Base-by-base conservation (phyloP, 306 rosid species). In the Prosopis cineraria region DNA sequence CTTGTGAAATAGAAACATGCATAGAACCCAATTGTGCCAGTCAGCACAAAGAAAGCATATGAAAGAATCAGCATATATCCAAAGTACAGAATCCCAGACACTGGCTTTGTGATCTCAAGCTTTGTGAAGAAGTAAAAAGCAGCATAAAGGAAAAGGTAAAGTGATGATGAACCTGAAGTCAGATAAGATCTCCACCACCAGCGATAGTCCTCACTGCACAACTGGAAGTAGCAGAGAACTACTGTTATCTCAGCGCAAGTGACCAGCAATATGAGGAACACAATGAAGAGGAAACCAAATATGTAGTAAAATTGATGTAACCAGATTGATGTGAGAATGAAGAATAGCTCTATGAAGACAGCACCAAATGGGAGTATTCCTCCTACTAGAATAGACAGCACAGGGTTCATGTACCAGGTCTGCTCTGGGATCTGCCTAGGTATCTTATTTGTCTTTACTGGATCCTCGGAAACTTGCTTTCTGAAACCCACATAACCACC, bases 141-240 rank as follows among this genome's bases (percentile, higher is more conserved):
- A 20, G 59, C 10, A n/a, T 52, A 52, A 52, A 52, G 59, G 59
- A 52, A 52, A 52, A 52, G 59, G 59, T 52, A 52, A 52, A 52
- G 29, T n/a, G 59, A 27, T 52, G 59, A 52, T 52, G 27, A 52
- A 52, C 59, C 59, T 52, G 59, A 52, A 52, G 59, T 52, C 59
- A 52, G 25, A 52, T 52, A 52, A 52, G 59, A 52, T 29, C 59
- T 52, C 59, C 59, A 52, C 59, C 59, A 52, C 59, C 59, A 52
- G 24, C 11, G 11, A 52, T 52, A 52, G 29, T 52, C 59, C 27
- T 52, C 59, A 52, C 29, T 52, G 9, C 59, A 52, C 29, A 52
- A 52, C 85, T 92, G 98, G 97, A 94, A 94, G 97, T 94, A 94
- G 90, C 98, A 94, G 52, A 94, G 92, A 60, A 94, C 98, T 13